Conservation (phyloP, 768 basidiomycete species). For the Tricholoma sp. region DNA sequence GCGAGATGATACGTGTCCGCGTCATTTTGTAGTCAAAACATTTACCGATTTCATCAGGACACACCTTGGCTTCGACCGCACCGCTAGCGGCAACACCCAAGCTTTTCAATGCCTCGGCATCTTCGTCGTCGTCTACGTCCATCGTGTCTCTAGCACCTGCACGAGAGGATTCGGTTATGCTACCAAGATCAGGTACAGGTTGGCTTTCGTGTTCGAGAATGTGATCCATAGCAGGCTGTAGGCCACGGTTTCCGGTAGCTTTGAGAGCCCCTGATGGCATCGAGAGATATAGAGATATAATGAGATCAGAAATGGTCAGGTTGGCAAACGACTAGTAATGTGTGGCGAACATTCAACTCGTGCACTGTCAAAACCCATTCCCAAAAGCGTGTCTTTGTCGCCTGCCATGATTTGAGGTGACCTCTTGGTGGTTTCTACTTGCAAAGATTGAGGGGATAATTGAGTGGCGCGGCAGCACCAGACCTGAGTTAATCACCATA, state of each 20-base stretch:
- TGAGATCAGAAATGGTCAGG: constrained; percentile 7
- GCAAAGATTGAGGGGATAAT: neutral
- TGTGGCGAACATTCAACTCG: constrained; percentile 75
- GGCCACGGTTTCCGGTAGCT: constrained; percentile 75
- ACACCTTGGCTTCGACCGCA: constrained; percentile 65
- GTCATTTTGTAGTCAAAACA: neutral
- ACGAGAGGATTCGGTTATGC: constrained; percentile 31
- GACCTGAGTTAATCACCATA: no score
- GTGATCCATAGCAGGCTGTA: constrained; percentile 91
- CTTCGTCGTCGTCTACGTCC: constrained; percentile 69
- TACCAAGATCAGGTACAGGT: constrained; percentile 60
- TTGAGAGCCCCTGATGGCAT: constrained; percentile 75
- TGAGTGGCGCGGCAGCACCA: no score
- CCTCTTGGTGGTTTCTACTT: neutral
- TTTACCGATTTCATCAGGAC: constrained; percentile 5
- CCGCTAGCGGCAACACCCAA: constrained; percentile 37
- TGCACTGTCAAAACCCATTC: constrained; percentile 84
- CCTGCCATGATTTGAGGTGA: constrained; percentile 34
- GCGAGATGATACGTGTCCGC: neutral
- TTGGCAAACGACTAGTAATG: constrained; percentile 3
- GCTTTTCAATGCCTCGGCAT: constrained; percentile 54
- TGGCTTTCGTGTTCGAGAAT: constrained; percentile 77
- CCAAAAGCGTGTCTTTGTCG: constrained; percentile 70
- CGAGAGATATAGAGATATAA: neutral
- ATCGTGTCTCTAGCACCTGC: constrained; percentile 27